These are phyloP conservation scores for Leptographium procerum DNA, from an alignment of 2,329 filamentous ascomycete genomes.

Conservation along the genomic window DNA sequence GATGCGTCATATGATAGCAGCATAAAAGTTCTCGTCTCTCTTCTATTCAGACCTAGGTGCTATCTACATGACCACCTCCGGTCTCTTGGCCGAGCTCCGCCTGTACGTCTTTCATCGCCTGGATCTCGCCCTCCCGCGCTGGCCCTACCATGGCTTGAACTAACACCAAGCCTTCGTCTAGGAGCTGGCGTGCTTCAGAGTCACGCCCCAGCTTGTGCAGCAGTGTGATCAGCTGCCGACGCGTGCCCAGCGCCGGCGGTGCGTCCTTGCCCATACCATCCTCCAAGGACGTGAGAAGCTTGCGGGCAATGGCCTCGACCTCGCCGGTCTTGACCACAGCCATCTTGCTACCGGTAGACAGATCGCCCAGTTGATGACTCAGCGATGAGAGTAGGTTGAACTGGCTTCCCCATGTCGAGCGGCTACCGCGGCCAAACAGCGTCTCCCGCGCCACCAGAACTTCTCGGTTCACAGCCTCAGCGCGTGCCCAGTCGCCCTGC, in stretches of 20 bases:
- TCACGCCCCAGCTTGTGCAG: not conserved
- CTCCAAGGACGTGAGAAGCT: not conserved
- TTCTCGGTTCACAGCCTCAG: not conserved
- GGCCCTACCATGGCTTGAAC: not conserved
- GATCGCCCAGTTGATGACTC: not conserved
- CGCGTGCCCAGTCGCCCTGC: not conserved
- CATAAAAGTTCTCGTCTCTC: too few species aligned
- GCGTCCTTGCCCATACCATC: not conserved
- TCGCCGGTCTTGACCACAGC: not conserved
- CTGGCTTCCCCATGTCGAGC: not conserved
- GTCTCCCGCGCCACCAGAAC: not conserved
- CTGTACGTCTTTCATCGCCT: not conserved
- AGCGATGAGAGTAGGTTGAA: not conserved
- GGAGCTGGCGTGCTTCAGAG: not conserved
- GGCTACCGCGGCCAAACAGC: not conserved
- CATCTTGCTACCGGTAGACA: not conserved
- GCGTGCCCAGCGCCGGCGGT: not conserved
- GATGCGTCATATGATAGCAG: too few species aligned
- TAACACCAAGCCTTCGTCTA: not conserved
- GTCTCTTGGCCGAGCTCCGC: too few species aligned
- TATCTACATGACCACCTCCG: too few species aligned
- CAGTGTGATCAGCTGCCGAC: not conserved
- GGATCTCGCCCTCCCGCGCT: not conserved
- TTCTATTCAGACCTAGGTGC: too few species aligned
- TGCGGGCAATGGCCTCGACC: not conserved